phyloP scores from a whole-genome alignment of 2,329 filamentous ascomycete genomes.

The Colletotrichum kahawae region DNA sequence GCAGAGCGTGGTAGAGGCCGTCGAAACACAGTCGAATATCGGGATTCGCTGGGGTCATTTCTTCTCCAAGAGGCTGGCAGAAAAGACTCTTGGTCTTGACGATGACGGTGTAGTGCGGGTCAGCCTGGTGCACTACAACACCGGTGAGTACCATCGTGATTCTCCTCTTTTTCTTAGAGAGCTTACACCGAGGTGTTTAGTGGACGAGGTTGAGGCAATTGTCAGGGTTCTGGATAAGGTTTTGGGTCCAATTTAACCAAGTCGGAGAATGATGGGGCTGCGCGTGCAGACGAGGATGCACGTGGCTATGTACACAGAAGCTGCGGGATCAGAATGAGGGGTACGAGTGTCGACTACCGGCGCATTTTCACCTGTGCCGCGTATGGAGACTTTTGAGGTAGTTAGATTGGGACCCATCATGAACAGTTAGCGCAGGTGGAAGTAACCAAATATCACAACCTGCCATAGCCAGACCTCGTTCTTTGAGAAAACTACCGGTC shows the following conservation, averaged over 20 bases:
- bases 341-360: background rate
- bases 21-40: slow-evolving; percentile 62
- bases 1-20: slow-evolving; percentile 54
- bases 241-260: background rate
- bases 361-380: background rate
- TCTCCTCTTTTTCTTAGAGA: background rate
- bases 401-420: background rate
- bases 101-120: slow-evolving; percentile 69
- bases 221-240: background rate
- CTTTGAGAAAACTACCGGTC: background rate
- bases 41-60: slow-evolving; percentile 72
- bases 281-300: background rate
- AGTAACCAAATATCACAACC: background rate
- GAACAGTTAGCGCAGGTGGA: background rate
- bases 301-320: background rate
- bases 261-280: background rate
- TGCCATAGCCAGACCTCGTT: background rate
- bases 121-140: slow-evolving; percentile 76
- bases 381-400: background rate
- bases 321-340: background rate
- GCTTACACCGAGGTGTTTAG: background rate
- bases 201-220: background rate
- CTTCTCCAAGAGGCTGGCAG: slow-evolving; percentile 67
- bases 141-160: slow-evolving; percentile 46
- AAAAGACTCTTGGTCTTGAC: slow-evolving; percentile 62